These are phyloP conservation scores for Dendrothele bispora DNA, from an alignment of 768 basidiomycete genomes.

Conservation along the genomic window DNA sequence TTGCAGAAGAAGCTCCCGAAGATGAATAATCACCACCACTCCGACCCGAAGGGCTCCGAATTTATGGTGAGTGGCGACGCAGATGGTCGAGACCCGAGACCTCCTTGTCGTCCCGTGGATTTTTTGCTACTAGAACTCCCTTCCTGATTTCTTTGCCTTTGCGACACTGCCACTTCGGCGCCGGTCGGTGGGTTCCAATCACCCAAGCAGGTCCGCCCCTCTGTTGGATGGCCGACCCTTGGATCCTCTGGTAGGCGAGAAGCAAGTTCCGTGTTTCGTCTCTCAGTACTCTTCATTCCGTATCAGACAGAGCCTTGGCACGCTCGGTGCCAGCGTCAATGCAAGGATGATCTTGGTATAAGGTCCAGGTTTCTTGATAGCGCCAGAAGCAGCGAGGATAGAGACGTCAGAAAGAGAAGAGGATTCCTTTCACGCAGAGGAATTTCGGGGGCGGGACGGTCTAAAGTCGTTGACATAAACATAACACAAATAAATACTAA, in stretches of 20 bases:
- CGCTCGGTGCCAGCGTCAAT: no score
- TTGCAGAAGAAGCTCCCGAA: no score
- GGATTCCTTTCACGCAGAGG: no score
- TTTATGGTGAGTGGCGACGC: no score
- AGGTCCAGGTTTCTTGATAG: slow-evolving; percentile 77
- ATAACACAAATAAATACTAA: no score
- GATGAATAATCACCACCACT: no score
- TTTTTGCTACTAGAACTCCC: no score
- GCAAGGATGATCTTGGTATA: slow-evolving; percentile 94
- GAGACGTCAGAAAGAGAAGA: no score
- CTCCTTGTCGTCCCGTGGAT: not conserved
- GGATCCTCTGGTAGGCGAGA: slow-evolving; percentile 55
- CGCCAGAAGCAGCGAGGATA: slow-evolving; percentile 80
- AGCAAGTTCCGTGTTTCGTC: slow-evolving; percentile 76
- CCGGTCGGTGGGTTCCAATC: slow-evolving; percentile 34
- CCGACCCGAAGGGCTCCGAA: no score
- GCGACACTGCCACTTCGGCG: not conserved
- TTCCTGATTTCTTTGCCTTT: no score
- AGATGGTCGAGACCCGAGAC: slow-evolving; percentile 11
- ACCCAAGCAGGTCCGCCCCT: slow-evolving; percentile 44
- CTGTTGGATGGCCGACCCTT: slow-evolving; percentile 40
- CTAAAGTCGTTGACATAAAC: no score
- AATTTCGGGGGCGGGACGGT: no score
- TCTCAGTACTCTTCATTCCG: slow-evolving; percentile 81
- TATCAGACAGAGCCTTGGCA: slow-evolving; percentile 63